These are phyloP conservation scores for Oryza meyeriana DNA, from an alignment of 176 grass and related monocot genomes.

Conservation along the genomic window DNA sequence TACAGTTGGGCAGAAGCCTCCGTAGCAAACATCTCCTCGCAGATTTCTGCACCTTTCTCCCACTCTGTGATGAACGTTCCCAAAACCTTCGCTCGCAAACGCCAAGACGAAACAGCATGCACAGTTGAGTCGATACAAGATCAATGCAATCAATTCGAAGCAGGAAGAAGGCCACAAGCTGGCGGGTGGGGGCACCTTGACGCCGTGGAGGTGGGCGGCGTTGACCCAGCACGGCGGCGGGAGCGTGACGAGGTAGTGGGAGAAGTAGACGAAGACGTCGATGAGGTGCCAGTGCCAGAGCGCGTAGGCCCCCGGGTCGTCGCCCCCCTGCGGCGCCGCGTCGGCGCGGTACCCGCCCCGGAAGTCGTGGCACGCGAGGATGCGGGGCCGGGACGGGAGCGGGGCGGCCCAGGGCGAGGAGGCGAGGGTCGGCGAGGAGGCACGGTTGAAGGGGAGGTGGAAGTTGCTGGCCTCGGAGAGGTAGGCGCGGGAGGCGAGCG, in stretches of 20 bases:
- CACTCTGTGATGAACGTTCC: constrained; percentile 83
- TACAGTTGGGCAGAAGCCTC: constrained; percentile 76
- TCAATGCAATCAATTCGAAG: not conserved
- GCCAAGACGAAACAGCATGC: not conserved
- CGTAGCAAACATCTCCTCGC: constrained; percentile 60
- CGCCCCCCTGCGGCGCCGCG: constrained; percentile 63
- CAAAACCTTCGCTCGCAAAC: constrained; percentile 51
- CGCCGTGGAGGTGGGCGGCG: constrained; percentile 83
- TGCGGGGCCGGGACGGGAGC: constrained; percentile 51
- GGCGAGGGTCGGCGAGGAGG: constrained; percentile 41
- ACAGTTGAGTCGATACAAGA: not conserved
- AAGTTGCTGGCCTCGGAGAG: constrained; percentile 59
- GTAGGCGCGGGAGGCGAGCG: constrained; percentile 65
- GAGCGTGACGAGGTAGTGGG: constrained; percentile 87
- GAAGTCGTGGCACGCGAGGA: constrained; percentile 93
- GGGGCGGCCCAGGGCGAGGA: not conserved
- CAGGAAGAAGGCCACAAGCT: not conserved
- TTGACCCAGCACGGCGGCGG: constrained; percentile 91
- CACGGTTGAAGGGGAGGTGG: constrained; percentile 79
- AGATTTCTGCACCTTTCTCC: constrained; percentile 60
- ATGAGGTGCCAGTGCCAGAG: constrained; percentile 94
- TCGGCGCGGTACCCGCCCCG: constrained; percentile 79
- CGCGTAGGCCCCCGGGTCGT: constrained; percentile 65
- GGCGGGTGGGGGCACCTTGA: constrained; percentile 50
- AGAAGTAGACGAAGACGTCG: constrained; percentile 97